phyloP scores from a whole-genome alignment of 1,284 basidiomycete genomes.

The Rhodofomes roseus region DNA sequence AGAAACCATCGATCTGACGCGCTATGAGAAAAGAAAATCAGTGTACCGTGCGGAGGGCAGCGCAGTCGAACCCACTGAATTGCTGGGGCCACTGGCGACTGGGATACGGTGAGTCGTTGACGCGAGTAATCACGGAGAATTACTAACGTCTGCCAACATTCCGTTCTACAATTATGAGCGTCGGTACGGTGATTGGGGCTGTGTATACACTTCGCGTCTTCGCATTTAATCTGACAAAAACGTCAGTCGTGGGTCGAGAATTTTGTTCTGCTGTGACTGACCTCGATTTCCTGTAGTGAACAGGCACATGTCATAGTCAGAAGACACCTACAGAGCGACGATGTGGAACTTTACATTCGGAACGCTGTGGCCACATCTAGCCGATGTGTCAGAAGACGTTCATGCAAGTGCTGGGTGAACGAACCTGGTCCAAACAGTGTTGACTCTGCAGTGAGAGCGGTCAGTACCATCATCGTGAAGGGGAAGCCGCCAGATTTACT shows the following conservation, averaged over 20 bases:
- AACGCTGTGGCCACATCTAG: constrained; percentile 11
- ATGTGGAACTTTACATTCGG: not conserved
- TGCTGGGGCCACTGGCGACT: constrained; percentile 69
- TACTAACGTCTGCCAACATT: constrained; percentile 73
- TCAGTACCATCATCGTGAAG: not conserved
- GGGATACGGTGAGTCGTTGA: constrained; percentile 6
- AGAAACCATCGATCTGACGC: constrained; percentile 45
- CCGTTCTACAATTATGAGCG: constrained; percentile 52
- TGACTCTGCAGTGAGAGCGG: not conserved
- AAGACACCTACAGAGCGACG: not conserved
- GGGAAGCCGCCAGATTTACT: constrained; percentile 13
- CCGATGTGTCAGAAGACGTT: constrained; percentile 15
- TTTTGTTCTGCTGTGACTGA: constrained; percentile 23
- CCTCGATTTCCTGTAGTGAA: constrained; percentile 49
- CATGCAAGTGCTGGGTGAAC: not conserved
- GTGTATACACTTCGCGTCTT: constrained; percentile 57
- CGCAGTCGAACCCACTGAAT: constrained; percentile 41
- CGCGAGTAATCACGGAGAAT: not conserved
- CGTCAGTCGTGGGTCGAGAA: not conserved
- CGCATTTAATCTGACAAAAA: constrained; percentile 56
- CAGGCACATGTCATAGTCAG: not conserved
- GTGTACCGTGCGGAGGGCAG: constrained; percentile 4
- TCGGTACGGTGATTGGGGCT: constrained; percentile 52
- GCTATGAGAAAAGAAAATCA: constrained; percentile 23
- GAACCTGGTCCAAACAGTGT: not conserved